Base-by-base conservation (phyloP, 2,329 filamentous ascomycete species). In the Monosporascus sp. region DNA sequence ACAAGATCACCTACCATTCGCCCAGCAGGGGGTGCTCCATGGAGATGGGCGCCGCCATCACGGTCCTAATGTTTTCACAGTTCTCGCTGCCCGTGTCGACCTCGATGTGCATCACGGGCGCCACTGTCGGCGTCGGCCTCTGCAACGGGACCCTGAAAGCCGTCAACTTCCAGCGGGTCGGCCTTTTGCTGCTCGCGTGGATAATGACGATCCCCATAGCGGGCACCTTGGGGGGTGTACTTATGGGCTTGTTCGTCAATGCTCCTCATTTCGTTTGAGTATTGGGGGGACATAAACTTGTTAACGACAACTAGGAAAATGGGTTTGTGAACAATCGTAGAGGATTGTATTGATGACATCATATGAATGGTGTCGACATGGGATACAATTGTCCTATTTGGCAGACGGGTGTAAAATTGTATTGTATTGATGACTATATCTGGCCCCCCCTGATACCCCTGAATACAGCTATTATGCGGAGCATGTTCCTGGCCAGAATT, bases 31-130 rank as follows among this genome's bases (percentile, higher is more conserved):
- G 65, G 35, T 88, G 74, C 61, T 89, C 85, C 49, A 91, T 91
- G 87, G 88, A 91, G 67, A 81, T 91, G 80, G 88, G 88, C 47
- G 87, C 88, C 45, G 86, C 88, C 60, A 83, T 91, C 60, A 90
- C 88, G 9, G 82, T 90, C 55, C 80, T 90, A 24, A 71, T 91
- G 66, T 89, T 89, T 76, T 89, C 86, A 0, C 87, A 89, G 67
- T 89, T 79, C 75, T 82, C 80, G 1, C 83, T 91, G 0, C 88
- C 88, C 38, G 87, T 91, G 27, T 90, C 87, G 0, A 91, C 86
- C 2, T 85, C 83, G 18, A 87, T 87, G 87, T 91, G 88, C 69
- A 90, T 91, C 69, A 90, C 87, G 1, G 88, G 88, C 51, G 87
- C 88, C 25, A 90, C 87, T 0, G 84, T 90, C 45, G 88, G 88